Evolutionary conservation across 768 basidiomycete species (phyloP).

Genomic region (Tylopilus sp.): DNA sequence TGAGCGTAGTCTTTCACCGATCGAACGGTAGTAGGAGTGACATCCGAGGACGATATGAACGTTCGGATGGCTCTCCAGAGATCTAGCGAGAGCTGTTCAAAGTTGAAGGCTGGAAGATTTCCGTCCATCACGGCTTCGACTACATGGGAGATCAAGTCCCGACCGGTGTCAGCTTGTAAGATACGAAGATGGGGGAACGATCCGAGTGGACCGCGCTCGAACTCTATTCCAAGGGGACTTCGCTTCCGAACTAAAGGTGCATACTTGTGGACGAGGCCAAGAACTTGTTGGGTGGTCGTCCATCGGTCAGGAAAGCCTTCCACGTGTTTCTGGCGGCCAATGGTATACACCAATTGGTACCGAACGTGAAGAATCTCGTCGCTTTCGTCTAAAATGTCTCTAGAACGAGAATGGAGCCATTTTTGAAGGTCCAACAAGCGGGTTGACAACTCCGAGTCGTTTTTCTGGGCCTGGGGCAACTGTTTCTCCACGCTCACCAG

Average conservation of each 20-base stretch:
- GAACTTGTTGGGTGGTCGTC: not conserved
- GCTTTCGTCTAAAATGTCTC: not conserved
- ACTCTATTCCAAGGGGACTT: not conserved
- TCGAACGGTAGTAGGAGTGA: not conserved
- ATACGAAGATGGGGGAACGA: not conserved
- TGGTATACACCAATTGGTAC: not conserved
- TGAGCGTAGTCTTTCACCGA: not conserved
- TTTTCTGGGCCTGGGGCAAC: not conserved
- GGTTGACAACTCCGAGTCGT: not conserved
- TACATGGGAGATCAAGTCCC: conserved; percentile 6
- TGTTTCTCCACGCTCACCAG: not conserved
- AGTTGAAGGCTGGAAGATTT: conserved; percentile 12
- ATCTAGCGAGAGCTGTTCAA: conserved; percentile 1
- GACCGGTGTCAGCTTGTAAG: conserved; percentile 12
- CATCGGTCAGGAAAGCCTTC: not conserved
- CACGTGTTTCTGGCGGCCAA: not conserved
- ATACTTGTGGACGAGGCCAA: not conserved
- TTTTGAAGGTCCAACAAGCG: not conserved
- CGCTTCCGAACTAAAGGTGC: not conserved
- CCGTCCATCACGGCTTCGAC: conserved; percentile 13
- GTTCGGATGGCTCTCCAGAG: conserved; percentile 7
- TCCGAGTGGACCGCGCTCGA: not conserved
- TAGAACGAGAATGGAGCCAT: not conserved
- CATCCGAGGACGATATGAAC: conserved; percentile 22
- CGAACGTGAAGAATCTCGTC: not conserved